These are phyloP conservation scores for Mallotus nudiflorus DNA, from an alignment of 345 rosid genomes.

Conservation along the genomic window DNA sequence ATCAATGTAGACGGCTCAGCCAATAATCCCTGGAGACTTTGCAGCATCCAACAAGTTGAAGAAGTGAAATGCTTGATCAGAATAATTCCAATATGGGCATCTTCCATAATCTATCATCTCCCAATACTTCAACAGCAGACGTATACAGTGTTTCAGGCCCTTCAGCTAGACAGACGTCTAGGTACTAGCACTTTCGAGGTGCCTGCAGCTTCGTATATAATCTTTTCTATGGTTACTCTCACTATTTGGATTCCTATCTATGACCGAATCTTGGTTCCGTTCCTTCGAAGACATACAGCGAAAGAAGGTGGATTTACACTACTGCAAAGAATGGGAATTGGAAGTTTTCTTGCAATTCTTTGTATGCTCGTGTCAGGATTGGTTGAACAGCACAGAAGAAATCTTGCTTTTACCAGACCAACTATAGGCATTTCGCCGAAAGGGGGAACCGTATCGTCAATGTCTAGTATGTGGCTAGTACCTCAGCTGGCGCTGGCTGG, in stretches of 20 bases:
- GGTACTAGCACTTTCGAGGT: slow-evolving; percentile 39
- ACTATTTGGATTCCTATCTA: slow-evolving; percentile 53
- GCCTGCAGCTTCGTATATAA: slow-evolving; percentile 51
- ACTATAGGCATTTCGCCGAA: not conserved
- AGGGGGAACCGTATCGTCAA: slow-evolving; percentile 13
- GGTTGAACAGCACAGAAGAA: slow-evolving; percentile 13
- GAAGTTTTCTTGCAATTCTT: slow-evolving; percentile 12
- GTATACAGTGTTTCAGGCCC: slow-evolving; percentile 56
- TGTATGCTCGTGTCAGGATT: slow-evolving; percentile 1
- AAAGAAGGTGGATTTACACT: slow-evolving; percentile 41
- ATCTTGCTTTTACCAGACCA: slow-evolving; percentile 12
- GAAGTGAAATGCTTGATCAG: slow-evolving; percentile 60
- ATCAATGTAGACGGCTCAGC: slow-evolving; percentile 50
- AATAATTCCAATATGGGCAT: slow-evolving; percentile 58
- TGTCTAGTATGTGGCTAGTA: slow-evolving; percentile 19
- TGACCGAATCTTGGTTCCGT: slow-evolving; percentile 49
- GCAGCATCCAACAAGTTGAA: slow-evolving; percentile 68
- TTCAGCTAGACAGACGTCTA: slow-evolving; percentile 47
- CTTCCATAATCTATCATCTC: slow-evolving; percentile 41
- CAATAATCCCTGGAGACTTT: slow-evolving; percentile 54
- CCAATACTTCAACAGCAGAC: slow-evolving; percentile 51
- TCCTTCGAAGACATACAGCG: slow-evolving; percentile 38
- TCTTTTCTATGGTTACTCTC: slow-evolving; percentile 53
- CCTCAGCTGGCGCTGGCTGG: slow-evolving; percentile 27
- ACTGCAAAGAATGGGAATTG: slow-evolving; percentile 28